Percentiles rank a stretch among this genome's conserved stretches.
Evolutionary conservation across 73 alveolate genomes (phyloP).

Genomic region (Blepharisma japonicum): DNA sequence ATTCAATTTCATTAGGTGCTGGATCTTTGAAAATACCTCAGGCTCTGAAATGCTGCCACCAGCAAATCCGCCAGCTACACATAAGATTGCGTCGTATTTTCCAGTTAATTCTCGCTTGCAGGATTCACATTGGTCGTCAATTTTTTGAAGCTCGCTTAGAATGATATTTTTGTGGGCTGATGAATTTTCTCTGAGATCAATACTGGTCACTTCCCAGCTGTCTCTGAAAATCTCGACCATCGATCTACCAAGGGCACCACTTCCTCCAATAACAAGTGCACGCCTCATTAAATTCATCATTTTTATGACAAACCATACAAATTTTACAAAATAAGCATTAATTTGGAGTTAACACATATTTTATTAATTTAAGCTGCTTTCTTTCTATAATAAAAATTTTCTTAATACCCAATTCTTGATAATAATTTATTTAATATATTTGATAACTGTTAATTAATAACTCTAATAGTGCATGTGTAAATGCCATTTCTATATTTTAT

Average conservation of each 20-base stretch:
- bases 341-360: no score
- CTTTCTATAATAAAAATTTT: no score
- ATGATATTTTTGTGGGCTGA: slow-evolving; percentile 56
- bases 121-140: neutral
- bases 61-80: slow-evolving; percentile 88
- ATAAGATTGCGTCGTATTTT: slow-evolving; percentile 55
- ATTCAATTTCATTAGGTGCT: slow-evolving; percentile 47
- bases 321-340: no score
- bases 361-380: no score
- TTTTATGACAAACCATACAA: neutral
- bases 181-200: slow-evolving; percentile 59
- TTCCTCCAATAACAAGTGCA: slow-evolving; percentile 65
- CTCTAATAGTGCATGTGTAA: no score
- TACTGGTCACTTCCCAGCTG: slow-evolving; percentile 63
- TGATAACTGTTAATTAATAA: no score
- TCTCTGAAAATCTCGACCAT: slow-evolving; percentile 57
- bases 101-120: slow-evolving; percentile 7
- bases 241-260: slow-evolving; percentile 78
- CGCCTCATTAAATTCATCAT: slow-evolving; percentile 23
- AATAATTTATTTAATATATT: no score
- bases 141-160: slow-evolving; percentile 15
- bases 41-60: slow-evolving; percentile 65
- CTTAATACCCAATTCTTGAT: no score
- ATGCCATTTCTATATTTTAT: no score
- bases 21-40: slow-evolving; percentile 51